phyloP scores from a whole-genome alignment of 1,284 basidiomycete species.

The Rhodotorula sp. region DNA sequence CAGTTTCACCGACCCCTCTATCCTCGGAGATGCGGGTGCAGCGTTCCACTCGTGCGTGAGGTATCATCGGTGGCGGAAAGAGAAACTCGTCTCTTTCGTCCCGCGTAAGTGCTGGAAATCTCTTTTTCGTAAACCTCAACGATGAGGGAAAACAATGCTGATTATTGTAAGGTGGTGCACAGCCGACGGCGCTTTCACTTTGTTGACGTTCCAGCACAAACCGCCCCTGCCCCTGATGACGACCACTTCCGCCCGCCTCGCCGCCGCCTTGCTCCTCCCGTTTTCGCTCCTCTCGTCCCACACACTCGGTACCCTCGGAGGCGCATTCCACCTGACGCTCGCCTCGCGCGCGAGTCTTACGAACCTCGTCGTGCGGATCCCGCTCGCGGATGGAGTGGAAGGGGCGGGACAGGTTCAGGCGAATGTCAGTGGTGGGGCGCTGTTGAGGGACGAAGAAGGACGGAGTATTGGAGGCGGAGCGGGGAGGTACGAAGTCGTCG shows the following conservation, averaged over 20 bases:
- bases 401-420: slow-evolving; percentile 13
- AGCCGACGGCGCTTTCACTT: slow-evolving; percentile 38
- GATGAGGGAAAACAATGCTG: neutral
- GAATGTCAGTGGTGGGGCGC: slow-evolving; percentile 13
- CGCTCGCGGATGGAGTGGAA: slow-evolving; percentile 23
- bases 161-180: too few relatives aligned
- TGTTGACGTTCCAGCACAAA: slow-evolving; percentile 25
- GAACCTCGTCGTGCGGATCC: slow-evolving; percentile 25
- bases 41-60: slow-evolving; percentile 39
- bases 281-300: slow-evolving; percentile 24
- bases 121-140: too few relatives aligned
- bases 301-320: slow-evolving; percentile 30
- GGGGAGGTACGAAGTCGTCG: slow-evolving; percentile 31
- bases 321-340: slow-evolving; percentile 23
- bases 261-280: slow-evolving; percentile 29
- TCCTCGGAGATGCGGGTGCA: slow-evolving; percentile 26
- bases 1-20: slow-evolving; percentile 27
- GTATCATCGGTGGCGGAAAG: slow-evolving; percentile 34
- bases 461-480: slow-evolving; percentile 23
- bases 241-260: slow-evolving; percentile 17
- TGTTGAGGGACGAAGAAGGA: slow-evolving; percentile 17
- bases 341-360: slow-evolving; percentile 23
- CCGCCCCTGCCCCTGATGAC: slow-evolving; percentile 4
- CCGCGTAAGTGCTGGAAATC: slow-evolving; percentile 25
- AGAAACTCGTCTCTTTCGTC: slow-evolving; percentile 37